Percentiles rank a stretch among this genome's conserved stretches.
phyloP scores from a whole-genome alignment of 2,329 filamentous ascomycete species.

The Aureobasidium sp. region DNA sequence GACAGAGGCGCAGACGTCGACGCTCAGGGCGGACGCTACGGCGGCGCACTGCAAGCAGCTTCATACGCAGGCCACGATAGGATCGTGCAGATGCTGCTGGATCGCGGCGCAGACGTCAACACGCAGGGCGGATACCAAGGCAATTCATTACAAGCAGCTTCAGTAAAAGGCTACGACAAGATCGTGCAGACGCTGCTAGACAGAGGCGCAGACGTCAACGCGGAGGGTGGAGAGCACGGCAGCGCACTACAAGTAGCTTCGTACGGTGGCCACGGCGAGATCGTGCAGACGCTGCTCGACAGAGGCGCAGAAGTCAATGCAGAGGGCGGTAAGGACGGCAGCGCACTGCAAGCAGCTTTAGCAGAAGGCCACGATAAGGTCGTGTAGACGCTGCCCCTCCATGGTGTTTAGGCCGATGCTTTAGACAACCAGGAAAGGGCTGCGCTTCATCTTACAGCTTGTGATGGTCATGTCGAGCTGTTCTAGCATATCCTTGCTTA shows the following conservation, averaged over 20 bases:
- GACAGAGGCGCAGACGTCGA: background rate
- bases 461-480: too few relatives aligned
- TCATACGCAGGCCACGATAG: background rate
- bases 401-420: too few relatives aligned
- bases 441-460: too few relatives aligned
- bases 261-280: constrained; percentile 8
- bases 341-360: too few relatives aligned
- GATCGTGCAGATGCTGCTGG: background rate
- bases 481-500: too few relatives aligned
- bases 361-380: too few relatives aligned
- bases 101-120: background rate
- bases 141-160: constrained; percentile 21
- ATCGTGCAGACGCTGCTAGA: constrained; percentile 20
- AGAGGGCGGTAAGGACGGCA: too few relatives aligned
- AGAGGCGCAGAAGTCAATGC: constrained; percentile 24
- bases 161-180: background rate
- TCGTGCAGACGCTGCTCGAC: constrained; percentile 23
- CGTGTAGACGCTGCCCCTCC: too few relatives aligned
- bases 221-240: constrained; percentile 6
- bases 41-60: background rate
- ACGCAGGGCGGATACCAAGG: constrained; percentile 9
- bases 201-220: constrained; percentile 18
- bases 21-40: background rate
- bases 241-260: too few relatives aligned
- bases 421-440: too few relatives aligned